phyloP scores from a whole-genome alignment of 1,139 yeast species.

The Saccharomyces hybrid region DNA sequence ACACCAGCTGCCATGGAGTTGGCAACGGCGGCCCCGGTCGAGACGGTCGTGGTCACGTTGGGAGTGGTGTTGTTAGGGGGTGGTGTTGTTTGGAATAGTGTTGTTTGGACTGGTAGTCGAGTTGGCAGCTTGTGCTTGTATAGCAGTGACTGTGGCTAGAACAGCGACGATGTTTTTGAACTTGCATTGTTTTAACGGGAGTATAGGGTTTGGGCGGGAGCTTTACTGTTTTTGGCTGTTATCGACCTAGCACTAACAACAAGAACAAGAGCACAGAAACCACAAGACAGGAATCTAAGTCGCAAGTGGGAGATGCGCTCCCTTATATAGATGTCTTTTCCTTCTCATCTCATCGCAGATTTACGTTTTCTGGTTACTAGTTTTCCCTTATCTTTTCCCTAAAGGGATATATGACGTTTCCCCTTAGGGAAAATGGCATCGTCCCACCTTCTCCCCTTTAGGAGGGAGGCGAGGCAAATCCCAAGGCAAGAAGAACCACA shows the following conservation, averaged over 20 bases:
- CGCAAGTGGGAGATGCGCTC: not conserved
- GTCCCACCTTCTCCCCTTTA: not conserved
- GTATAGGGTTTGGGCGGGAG: not conserved
- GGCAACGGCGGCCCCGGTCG: conserved; percentile 48
- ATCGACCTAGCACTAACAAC: not conserved
- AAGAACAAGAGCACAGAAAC: too few species aligned
- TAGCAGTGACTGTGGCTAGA: conserved; percentile 8
- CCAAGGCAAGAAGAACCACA: not conserved
- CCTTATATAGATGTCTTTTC: not conserved
- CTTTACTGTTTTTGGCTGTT: not conserved
- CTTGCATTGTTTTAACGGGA: conserved; percentile 43
- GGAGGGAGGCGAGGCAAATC: not conserved
- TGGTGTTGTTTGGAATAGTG: conserved; percentile 33
- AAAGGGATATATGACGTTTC: not conserved
- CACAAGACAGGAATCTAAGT: not conserved
- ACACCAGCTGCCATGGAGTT: conserved; percentile 53
- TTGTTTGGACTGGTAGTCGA: conserved; percentile 18
- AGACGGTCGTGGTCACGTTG: conserved; percentile 29
- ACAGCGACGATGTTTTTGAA: conserved; percentile 46
- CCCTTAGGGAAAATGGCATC: not conserved
- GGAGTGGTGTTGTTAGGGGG: not conserved
- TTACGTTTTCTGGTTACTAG: not conserved
- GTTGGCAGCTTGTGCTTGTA: conserved; percentile 16
- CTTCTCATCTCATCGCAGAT: not conserved
- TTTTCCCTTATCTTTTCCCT: not conserved